Evolutionary conservation across 345 rosid species (phyloP), one percentile per base, ranked within the genome.

Genomic region (Salix purpurea): DNA sequence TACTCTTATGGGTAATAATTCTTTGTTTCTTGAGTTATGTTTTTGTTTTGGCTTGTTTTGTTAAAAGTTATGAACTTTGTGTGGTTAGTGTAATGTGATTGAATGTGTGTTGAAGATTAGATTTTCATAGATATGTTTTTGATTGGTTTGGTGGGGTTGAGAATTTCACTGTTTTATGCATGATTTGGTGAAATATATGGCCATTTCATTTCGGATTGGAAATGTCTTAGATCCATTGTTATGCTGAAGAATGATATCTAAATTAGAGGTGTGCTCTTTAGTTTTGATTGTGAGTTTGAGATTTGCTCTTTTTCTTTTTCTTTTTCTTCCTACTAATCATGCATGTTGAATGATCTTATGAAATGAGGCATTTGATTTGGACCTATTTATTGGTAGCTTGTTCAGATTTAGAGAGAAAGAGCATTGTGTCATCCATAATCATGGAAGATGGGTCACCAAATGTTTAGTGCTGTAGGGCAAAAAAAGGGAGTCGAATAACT

Each of bases 1-100:
- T 34, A 72, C 83, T 74, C 85, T 83, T 46, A 83, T 83, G 85
- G 82, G 82, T 79, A 79, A 74, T 60, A 4, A 39, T 71, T 68
- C 58, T 32, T 37, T 4, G 37, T 66, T 48, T 32, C 9, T 36
- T 36, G 70, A 36, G n/a, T 19, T 32, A 36, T 64, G 30, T 6
- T 67, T 30, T 21, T 10, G 26, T 0, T 13, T 10, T 65, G 24
- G 62, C 32, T 39, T 36, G n/a, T 12, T 58, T 54, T 19, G 9
- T 40, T 66, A 19, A 14, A 23, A 23, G 61, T 24, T 62, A 66
- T 56, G 12, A 66, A 10, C 44, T 74, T 50, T 58, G 12, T 68
- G 67, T 21, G 65, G 28, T 40, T 44, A 50, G 32, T 40, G 78
- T 65, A 40, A 30, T 69, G 67, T 40, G 69, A 66, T 67, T 21